These are phyloP conservation scores for Phaeosphaeria sp. DNA, from an alignment of 2,329 filamentous ascomycete species.

Conservation along the genomic window DNA sequence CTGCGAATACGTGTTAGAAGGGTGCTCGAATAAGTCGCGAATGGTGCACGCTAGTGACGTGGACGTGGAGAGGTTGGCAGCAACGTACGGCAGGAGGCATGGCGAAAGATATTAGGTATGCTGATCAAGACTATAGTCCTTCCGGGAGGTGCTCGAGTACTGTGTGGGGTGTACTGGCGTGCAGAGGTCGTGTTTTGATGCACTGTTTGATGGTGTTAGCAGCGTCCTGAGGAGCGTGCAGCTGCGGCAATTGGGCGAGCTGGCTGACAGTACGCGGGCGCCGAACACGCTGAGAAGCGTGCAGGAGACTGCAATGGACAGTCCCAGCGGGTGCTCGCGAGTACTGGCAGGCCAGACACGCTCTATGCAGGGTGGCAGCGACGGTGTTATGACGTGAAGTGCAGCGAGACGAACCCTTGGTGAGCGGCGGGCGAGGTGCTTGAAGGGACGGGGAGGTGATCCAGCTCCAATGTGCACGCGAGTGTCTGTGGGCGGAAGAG, in stretches of 20 bases:
- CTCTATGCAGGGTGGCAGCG: slow-evolving; percentile 37
- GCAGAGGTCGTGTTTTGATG: slow-evolving; percentile 47
- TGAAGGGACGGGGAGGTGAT: slow-evolving; percentile 37
- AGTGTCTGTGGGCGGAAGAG: slow-evolving; percentile 23
- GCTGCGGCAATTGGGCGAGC: slow-evolving; percentile 19
- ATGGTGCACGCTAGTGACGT: not conserved
- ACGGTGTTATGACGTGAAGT: slow-evolving; percentile 41
- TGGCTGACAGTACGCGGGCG: slow-evolving; percentile 33
- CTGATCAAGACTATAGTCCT: slow-evolving; percentile 41
- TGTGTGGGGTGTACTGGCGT: slow-evolving; percentile 34
- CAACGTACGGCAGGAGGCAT: slow-evolving; percentile 65
- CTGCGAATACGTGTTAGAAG: slow-evolving; percentile 58
- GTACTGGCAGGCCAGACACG: slow-evolving; percentile 42
- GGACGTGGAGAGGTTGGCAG: slow-evolving; percentile 7
- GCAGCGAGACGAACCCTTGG: slow-evolving; percentile 38
- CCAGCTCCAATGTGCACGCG: slow-evolving; percentile 42
- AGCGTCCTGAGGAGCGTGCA: slow-evolving; percentile 18
- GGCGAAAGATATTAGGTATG: slow-evolving; percentile 50
- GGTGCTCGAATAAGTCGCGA: not conserved
- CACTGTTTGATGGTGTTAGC: slow-evolving; percentile 42
- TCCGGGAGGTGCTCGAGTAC: slow-evolving; percentile 22
- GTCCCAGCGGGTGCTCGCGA: slow-evolving; percentile 32
- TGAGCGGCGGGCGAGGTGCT: slow-evolving; percentile 29
- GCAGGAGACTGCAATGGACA: slow-evolving; percentile 29
- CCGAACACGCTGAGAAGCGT: slow-evolving; percentile 23